Evolutionary conservation across 306 rosid species (phyloP).

Genomic region (Begonia fuchsioides): DNA sequence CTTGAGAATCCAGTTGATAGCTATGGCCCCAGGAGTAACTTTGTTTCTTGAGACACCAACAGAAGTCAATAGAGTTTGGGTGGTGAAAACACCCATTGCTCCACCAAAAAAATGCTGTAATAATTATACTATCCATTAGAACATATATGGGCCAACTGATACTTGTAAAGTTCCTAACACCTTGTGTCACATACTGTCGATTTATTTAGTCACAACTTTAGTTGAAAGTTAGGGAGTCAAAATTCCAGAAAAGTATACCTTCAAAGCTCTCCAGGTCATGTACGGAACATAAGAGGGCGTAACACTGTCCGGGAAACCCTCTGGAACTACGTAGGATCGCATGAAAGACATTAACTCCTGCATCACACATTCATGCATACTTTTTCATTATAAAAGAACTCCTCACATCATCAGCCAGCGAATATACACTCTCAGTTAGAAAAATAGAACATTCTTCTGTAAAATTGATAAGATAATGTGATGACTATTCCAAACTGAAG

Average conservation of each 20-base stretch:
- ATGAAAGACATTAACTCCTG: constrained; percentile 68
- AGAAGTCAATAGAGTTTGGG: constrained; percentile 76
- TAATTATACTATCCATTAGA: too few species aligned
- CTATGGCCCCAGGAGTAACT: constrained; percentile 73
- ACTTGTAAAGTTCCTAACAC: too few species aligned
- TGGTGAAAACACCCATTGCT: constrained; percentile 98
- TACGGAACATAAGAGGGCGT: constrained; percentile 86
- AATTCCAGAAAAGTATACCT: constrained; percentile 25
- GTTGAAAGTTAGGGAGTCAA: too few species aligned
- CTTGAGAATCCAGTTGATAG: constrained; percentile 97
- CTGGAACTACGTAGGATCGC: constrained; percentile 89
- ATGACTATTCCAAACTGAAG: too few species aligned
- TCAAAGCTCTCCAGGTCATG: constrained; percentile 95
- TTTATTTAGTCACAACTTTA: too few species aligned
- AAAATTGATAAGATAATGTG: too few species aligned
- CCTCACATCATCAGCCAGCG: too few species aligned
- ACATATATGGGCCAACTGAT: too few species aligned
- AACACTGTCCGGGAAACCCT: constrained; percentile 86
- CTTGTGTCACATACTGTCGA: too few species aligned
- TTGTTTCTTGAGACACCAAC: constrained; percentile 73
- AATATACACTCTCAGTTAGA: too few species aligned
- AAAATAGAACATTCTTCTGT: too few species aligned
- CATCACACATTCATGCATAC: constrained; percentile 9
- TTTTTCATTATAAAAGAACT: too few species aligned
- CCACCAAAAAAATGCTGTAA: constrained; percentile 92